Evolutionary conservation across 140 eudicot species (phyloP).

Genomic region (Senecio squalidus): DNA sequence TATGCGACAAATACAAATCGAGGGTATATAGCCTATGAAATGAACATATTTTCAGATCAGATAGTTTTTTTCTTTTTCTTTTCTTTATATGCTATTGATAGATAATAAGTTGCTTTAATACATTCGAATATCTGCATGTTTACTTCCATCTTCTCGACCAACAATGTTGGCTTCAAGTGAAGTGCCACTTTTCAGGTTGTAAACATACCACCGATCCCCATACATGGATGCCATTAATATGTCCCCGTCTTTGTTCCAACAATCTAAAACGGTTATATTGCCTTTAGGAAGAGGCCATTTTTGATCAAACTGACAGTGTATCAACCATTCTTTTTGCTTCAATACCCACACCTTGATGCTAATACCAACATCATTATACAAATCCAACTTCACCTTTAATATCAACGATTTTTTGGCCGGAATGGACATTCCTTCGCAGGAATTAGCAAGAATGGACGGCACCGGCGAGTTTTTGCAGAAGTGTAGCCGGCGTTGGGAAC

Average conservation of each 20-base stretch:
- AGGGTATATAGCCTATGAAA: no score
- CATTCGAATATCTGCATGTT: neutral
- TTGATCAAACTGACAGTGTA: neutral
- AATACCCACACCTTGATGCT: neutral
- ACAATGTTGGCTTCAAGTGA: neutral
- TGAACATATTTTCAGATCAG: neutral
- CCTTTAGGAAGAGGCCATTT: neutral
- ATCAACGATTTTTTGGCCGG: no score
- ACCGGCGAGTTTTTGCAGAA: no score
- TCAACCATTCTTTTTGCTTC: neutral
- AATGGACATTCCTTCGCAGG: no score
- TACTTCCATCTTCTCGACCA: neutral
- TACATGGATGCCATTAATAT: neutral
- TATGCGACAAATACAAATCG: no score
- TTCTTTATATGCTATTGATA: neutral
- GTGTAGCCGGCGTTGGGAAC: no score
- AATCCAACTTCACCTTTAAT: neutral
- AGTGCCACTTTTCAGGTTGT: neutral
- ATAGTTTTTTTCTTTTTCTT: no score
- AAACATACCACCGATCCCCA: neutral
- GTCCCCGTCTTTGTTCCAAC: conserved; percentile 12
- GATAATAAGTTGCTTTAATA: neutral
- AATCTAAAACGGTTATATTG: neutral
- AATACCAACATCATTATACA: neutral
- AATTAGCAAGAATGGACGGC: no score